Conservation (phyloP, 208 protist genomes). For the Acanthamoeba triangularis region DNA sequence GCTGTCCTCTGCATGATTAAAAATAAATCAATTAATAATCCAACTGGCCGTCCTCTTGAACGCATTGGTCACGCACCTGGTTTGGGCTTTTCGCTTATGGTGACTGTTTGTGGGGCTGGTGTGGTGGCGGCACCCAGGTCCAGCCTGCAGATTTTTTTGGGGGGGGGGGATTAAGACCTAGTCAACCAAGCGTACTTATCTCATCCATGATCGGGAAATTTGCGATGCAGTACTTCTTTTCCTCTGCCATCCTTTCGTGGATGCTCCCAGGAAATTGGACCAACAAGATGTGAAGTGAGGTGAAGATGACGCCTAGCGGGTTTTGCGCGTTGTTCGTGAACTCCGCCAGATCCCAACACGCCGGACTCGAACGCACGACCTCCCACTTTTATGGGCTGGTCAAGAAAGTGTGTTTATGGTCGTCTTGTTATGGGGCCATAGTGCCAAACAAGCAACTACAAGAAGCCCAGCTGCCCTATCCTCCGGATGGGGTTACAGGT, state of each 20-base stretch:
- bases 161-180: neutral
- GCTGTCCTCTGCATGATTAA: slow-evolving; percentile 21
- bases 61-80: neutral
- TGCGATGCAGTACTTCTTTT: neutral
- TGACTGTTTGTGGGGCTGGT: slow-evolving; percentile 23
- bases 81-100: slow-evolving; percentile 54
- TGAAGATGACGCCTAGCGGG: neutral
- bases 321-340: neutral
- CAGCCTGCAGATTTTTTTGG: neutral
- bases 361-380: no score
- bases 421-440: no score
- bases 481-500: neutral
- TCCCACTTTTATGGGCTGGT: no score
- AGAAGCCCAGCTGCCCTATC: no score
- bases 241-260: slow-evolving; percentile 1
- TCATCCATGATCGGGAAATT: no score
- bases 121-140: neutral
- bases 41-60: no score
- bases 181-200: no score
- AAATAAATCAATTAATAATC: no score
- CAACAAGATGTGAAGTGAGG: neutral
- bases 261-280: neutral
- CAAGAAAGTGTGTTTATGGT: no score
- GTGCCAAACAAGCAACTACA: no score
- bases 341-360: neutral